Evolutionary conservation across 305 asterid species (phyloP).

Genomic region (Fraxinus floribunda): DNA sequence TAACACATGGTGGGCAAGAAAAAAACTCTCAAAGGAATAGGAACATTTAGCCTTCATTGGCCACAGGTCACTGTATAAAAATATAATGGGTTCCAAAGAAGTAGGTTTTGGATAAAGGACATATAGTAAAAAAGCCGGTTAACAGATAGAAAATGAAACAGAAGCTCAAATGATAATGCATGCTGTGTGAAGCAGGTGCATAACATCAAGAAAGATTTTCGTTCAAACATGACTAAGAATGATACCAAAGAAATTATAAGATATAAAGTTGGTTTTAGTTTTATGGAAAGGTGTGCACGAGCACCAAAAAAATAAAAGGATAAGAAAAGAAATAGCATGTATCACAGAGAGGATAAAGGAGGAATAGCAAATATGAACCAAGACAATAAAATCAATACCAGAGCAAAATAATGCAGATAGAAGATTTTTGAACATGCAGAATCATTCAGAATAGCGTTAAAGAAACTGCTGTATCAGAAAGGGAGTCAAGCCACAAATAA

Average conservation of each 20-base stretch:
- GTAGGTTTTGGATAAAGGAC: constrained; percentile 1
- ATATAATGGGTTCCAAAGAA: neutral
- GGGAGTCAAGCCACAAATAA: constrained; percentile 21
- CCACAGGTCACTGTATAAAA: neutral
- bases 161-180: constrained; percentile 8
- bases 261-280: neutral
- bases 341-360: constrained; percentile 1
- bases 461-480: constrained; percentile 15
- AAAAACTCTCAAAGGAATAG: neutral
- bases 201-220: constrained; percentile 8
- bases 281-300: neutral
- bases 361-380: constrained; percentile 15
- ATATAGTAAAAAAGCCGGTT: neutral
- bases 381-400: constrained; percentile 9
- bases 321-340: neutral
- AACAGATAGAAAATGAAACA: constrained; percentile 10
- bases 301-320: neutral
- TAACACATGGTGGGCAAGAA: constrained; percentile 1
- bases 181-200: constrained; percentile 11
- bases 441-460: neutral
- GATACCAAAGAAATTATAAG: neutral
- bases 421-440: neutral
- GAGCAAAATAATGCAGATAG: constrained; percentile 9
- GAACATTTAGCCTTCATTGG: neutral
- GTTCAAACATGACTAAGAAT: neutral